Conservation (phyloP, 306 rosid genomes). For the Sesbania bispinosa region DNA sequence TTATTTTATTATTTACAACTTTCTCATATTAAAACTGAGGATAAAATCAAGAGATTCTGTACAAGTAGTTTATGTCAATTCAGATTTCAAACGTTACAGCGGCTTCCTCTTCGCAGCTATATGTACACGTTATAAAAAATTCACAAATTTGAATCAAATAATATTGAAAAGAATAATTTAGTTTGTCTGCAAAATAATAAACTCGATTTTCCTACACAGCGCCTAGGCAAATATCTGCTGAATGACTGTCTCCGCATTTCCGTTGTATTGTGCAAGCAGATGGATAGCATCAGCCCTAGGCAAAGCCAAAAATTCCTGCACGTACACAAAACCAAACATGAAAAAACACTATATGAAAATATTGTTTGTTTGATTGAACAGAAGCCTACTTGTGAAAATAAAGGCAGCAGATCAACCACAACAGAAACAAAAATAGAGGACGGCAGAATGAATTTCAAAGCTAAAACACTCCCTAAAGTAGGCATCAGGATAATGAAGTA, state of each 20-base stretch:
- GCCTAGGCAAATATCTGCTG: slow-evolving; percentile 83
- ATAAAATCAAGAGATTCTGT: slow-evolving; percentile 25
- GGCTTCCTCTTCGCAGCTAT: slow-evolving; percentile 32
- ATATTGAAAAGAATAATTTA: slow-evolving; percentile 32
- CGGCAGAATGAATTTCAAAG: neutral
- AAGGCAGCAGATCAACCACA: neutral
- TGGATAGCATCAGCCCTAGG: slow-evolving; percentile 99
- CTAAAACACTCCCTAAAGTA: neutral
- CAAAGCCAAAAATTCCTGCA: slow-evolving; percentile 94
- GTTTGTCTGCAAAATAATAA: slow-evolving; percentile 8
- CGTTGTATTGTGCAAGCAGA: slow-evolving; percentile 90
- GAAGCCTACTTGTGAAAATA: neutral
- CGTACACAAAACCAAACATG: neutral
- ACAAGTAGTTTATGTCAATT: slow-evolving; percentile 20
- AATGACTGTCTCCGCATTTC: slow-evolving; percentile 92
- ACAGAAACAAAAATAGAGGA: neutral
- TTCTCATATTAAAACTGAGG: slow-evolving; percentile 28
- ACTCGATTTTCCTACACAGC: slow-evolving; percentile 10
- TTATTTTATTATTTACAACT: slow-evolving; percentile 15
- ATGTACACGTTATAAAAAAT: slow-evolving; percentile 31
- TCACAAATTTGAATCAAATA: slow-evolving; percentile 50
- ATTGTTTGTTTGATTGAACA: neutral
- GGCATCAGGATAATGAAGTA: neutral
- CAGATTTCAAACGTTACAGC: slow-evolving; percentile 6
- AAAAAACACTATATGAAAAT: neutral